Conservation (phyloP, 768 basidiomycete genomes). For the Cystofilobasidium bisporidii region DNA sequence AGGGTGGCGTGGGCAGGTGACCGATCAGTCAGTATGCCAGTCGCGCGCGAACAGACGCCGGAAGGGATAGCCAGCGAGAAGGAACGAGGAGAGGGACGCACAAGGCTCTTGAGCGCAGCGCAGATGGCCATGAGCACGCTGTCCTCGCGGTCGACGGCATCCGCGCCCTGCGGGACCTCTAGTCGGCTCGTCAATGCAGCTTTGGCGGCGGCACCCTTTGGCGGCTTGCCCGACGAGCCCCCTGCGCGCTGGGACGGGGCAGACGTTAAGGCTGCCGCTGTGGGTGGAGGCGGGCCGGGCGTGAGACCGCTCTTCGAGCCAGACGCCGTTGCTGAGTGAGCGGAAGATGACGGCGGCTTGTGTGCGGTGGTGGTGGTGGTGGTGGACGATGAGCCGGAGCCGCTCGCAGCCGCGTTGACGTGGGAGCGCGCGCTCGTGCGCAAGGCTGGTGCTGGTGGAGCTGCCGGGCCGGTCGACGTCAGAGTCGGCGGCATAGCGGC, state of each 20-base stretch:
- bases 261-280: no score
- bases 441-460: not conserved
- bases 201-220: no score
- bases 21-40: no score
- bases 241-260: no score
- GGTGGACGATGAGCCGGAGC: not conserved
- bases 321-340: no score
- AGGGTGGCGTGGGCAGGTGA: no score
- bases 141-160: slow-evolving; percentile 15
- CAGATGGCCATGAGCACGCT: slow-evolving; percentile 24
- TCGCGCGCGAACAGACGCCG: no score
- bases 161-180: not conserved
- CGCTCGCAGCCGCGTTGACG: not conserved
- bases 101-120: slow-evolving; percentile 10
- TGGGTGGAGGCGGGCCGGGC: no score
- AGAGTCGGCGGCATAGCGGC: not conserved
- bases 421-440: not conserved
- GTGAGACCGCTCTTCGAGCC: no score
- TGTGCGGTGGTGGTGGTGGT: not conserved
- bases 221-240: no score
- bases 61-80: not conserved
- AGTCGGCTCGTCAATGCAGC: no score
- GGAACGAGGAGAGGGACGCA: slow-evolving; percentile 6
- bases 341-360: not conserved
- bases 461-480: not conserved